Percentiles rank a stretch among this genome's conserved stretches.
phyloP scores from a whole-genome alignment of 192 early-diverging fungal genomes.

The Backusella tarrabulga region DNA sequence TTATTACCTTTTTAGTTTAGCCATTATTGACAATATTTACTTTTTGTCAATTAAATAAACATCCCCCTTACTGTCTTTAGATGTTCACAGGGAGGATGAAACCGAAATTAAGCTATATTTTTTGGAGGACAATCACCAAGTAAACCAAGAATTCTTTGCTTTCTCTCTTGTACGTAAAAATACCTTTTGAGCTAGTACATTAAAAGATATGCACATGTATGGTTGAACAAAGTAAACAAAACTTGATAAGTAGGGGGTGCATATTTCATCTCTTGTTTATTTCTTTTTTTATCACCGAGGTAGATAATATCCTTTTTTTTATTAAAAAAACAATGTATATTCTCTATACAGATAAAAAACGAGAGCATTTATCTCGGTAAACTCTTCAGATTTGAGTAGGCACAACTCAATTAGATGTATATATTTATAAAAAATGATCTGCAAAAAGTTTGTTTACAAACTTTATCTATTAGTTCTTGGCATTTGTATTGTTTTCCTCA shows the following conservation, averaged over 20 bases:
- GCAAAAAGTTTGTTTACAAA: not conserved
- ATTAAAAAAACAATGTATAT: not conserved
- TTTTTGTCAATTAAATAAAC: too few species aligned
- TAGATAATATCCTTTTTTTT: not conserved
- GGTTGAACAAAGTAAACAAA: not conserved
- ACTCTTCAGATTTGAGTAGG: not conserved
- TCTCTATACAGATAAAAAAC: not conserved
- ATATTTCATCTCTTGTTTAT: not conserved
- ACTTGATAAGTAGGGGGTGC: not conserved
- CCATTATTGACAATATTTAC: too few species aligned
- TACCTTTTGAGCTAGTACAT: too few species aligned
- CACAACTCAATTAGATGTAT: not conserved
- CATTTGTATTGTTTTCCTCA: not conserved
- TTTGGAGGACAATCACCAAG: too few species aligned
- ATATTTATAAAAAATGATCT: not conserved
- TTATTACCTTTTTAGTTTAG: too few species aligned
- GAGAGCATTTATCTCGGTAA: not conserved
- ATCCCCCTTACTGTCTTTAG: too few species aligned
- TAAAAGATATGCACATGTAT: too few species aligned
- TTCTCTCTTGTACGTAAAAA: too few species aligned
- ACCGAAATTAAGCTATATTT: too few species aligned
- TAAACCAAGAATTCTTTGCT: too few species aligned
- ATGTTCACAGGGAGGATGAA: too few species aligned
- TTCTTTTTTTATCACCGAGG: not conserved
- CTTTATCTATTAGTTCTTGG: not conserved